phyloP scores from a whole-genome alignment of 176 grass and related monocot species.

The Themeda triandra region DNA sequence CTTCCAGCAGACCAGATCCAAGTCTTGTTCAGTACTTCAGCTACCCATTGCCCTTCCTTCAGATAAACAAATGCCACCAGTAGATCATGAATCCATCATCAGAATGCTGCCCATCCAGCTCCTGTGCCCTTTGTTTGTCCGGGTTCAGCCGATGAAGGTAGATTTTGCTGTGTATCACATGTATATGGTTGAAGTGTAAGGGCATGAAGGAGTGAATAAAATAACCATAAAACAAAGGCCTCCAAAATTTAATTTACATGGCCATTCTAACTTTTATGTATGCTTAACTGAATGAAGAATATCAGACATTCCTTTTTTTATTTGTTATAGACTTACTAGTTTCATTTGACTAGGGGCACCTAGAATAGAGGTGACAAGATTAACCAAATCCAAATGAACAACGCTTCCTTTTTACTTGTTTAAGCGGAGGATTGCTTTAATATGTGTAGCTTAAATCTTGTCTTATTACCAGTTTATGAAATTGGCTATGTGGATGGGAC shows the following conservation, averaged over 20 bases:
- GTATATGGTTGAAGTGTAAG: constrained; percentile 24
- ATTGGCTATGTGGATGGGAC: not conserved
- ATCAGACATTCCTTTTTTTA: not conserved
- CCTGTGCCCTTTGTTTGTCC: constrained; percentile 71
- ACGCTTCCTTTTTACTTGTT: not conserved
- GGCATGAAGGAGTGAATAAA: not conserved
- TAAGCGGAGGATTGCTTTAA: not conserved
- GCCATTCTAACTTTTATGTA: not conserved
- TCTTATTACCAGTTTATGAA: not conserved
- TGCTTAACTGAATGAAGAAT: not conserved
- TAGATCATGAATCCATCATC: constrained; percentile 18
- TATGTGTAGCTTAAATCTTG: not conserved
- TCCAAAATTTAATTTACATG: not conserved
- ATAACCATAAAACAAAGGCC: not conserved
- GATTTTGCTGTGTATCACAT: constrained; percentile 56
- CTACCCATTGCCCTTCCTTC: constrained; percentile 27
- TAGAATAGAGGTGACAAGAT: not conserved
- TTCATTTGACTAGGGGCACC: not conserved
- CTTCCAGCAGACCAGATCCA: not conserved
- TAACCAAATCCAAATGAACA: not conserved
- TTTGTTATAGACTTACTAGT: not conserved
- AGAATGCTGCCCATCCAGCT: constrained; percentile 98
- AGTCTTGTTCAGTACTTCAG: constrained; percentile 32
- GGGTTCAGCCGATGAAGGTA: constrained; percentile 49
- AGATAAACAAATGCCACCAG: constrained; percentile 22